A percentile compares a stretch with the other conserved stretches of the same genome.
phyloP scores from a whole-genome alignment of 495 filamentous ascomycete species.

The Aspergillus biplanus region DNA sequence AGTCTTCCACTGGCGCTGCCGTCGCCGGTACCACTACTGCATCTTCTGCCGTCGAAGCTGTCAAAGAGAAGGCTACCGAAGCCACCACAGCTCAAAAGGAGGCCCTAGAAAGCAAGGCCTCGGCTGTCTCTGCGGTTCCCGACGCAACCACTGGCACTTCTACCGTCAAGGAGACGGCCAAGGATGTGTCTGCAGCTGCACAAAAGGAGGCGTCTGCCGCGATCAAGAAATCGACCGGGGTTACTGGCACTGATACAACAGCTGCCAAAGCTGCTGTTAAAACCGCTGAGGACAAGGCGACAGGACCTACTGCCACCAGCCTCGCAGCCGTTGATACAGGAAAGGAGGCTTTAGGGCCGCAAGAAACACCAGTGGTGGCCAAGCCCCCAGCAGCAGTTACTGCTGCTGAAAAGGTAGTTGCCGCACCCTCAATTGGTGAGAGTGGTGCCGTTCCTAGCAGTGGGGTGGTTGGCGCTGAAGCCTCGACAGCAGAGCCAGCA shows the following conservation, averaged over 20 bases:
- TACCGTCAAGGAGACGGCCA: not conserved
- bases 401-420: constrained; percentile 16
- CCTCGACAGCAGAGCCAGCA: constrained; percentile 3
- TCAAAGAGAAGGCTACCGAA: constrained; percentile 7
- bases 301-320: not conserved
- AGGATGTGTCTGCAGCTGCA: not conserved
- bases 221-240: not conserved
- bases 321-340: not conserved
- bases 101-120: not conserved
- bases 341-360: not conserved
- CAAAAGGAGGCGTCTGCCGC: not conserved
- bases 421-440: constrained; percentile 7
- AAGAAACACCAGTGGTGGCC: constrained; percentile 17
- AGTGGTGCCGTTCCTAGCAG: not conserved
- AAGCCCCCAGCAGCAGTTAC: constrained; percentile 15
- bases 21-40: not conserved
- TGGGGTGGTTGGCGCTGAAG: not conserved
- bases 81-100: not conserved
- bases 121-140: not conserved
- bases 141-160: not conserved
- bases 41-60: not conserved
- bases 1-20: constrained; percentile 9
- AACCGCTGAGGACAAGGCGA: not conserved
- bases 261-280: not conserved
- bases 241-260: not conserved